Conservation (phyloP, 495 filamentous ascomycete genomes). For the Poronia punctata region DNA sequence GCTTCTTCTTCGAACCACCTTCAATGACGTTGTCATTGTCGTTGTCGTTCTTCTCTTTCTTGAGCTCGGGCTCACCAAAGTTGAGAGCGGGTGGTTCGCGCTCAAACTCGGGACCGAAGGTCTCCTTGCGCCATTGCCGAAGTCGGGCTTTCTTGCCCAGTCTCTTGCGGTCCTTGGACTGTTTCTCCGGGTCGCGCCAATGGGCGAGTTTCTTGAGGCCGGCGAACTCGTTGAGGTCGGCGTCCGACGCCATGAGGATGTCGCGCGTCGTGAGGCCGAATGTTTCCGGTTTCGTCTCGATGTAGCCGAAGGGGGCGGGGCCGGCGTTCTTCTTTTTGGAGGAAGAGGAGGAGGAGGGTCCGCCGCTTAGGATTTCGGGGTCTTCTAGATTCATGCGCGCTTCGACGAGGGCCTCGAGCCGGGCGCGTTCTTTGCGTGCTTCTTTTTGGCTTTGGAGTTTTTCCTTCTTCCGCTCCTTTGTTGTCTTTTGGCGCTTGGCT, state of each 20-base stretch:
- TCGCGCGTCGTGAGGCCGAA: slow-evolving; percentile 86
- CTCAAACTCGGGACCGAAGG: slow-evolving; percentile 65
- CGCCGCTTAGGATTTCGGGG: slow-evolving; percentile 45
- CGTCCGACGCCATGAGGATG: slow-evolving; percentile 85
- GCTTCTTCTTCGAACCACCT: slow-evolving; percentile 36
- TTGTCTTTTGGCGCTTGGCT: slow-evolving; percentile 53
- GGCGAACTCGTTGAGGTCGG: slow-evolving; percentile 80
- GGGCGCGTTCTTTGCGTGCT: slow-evolving; percentile 68
- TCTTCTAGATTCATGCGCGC: slow-evolving; percentile 67
- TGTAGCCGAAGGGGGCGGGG: slow-evolving; percentile 64
- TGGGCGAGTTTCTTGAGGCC: slow-evolving; percentile 91
- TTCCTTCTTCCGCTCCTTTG: slow-evolving; percentile 57
- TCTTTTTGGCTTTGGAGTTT: slow-evolving; percentile 63
- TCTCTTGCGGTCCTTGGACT: slow-evolving; percentile 75
- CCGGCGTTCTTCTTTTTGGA: slow-evolving; percentile 16
- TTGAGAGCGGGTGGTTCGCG: slow-evolving; percentile 41
- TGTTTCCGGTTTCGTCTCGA: slow-evolving; percentile 81
- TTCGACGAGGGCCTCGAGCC: slow-evolving; percentile 83
- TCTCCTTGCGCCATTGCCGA: slow-evolving; percentile 85
- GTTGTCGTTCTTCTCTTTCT: slow-evolving; percentile 12
- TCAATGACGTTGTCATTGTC: slow-evolving; percentile 25
- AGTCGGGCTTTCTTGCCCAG: slow-evolving; percentile 87
- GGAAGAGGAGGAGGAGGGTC: slow-evolving; percentile 16
- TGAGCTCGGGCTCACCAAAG: slow-evolving; percentile 26
- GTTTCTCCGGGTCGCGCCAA: slow-evolving; percentile 83